phyloP scores from a whole-genome alignment of 169 alveolate species.

The Eimeria brunetti region DNA sequence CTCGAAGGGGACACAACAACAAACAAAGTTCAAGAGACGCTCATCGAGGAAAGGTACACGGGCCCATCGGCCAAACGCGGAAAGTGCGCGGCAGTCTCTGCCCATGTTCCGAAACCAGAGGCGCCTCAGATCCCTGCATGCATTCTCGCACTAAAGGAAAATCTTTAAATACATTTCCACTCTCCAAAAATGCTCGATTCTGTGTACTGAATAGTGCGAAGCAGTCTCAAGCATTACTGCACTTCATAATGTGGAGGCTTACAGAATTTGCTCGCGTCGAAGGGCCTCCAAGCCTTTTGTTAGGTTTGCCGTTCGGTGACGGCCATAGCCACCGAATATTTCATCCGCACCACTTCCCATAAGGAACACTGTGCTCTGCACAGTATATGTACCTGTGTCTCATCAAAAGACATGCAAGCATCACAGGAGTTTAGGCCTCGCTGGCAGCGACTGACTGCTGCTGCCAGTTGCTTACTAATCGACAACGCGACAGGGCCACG shows the following conservation, averaged over 20 bases:
- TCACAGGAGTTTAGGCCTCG: neutral
- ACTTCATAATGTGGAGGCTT: neutral
- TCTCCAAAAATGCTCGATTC: too few relatives aligned
- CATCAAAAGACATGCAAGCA: neutral
- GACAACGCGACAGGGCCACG: neutral
- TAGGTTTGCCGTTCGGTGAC: conserved; percentile 76
- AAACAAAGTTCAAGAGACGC: conserved; percentile 25
- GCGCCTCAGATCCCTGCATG: conserved; percentile 73
- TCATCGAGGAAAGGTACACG: conserved; percentile 78
- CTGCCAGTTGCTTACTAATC: neutral
- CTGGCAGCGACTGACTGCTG: neutral
- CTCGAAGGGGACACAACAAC: conserved; percentile 19
- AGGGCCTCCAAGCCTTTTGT: conserved; percentile 72
- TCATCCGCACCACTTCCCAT: conserved; percentile 84
- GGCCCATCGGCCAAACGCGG: conserved; percentile 39
- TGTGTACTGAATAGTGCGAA: neutral
- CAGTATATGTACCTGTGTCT: conserved; percentile 31
- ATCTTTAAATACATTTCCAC: neutral
- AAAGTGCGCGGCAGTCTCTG: conserved; percentile 74
- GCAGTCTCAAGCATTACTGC: neutral
- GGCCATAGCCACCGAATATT: conserved; percentile 83
- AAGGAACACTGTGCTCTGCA: conserved; percentile 71
- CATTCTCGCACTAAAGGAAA: neutral
- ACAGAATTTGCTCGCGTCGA: conserved; percentile 75
- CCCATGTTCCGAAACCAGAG: conserved; percentile 80